Evolutionary conservation across 371 early-diverging fungal species (phyloP).

Genomic region (Lichtheimia corymbifera): DNA sequence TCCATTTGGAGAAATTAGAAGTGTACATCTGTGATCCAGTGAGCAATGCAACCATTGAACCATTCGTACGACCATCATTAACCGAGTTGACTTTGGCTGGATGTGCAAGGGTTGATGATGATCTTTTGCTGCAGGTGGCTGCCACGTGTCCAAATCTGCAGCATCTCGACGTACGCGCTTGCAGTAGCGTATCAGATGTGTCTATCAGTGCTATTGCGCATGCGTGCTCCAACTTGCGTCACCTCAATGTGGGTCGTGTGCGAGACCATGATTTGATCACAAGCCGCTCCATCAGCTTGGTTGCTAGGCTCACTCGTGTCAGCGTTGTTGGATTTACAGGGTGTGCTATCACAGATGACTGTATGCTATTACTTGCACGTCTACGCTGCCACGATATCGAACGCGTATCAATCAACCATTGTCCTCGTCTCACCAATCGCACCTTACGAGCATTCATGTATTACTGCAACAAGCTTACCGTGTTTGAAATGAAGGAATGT

Average conservation of each 20-base stretch:
- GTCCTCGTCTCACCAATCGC: slow-evolving; percentile 54
- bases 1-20: slow-evolving; percentile 33
- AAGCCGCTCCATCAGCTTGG: slow-evolving; percentile 44
- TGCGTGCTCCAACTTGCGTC: slow-evolving; percentile 47
- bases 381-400: slow-evolving; percentile 45
- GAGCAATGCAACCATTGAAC: slow-evolving; percentile 37
- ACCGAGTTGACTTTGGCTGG: slow-evolving; percentile 58
- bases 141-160: slow-evolving; percentile 43
- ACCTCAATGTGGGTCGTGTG: slow-evolving; percentile 60
- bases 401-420: slow-evolving; percentile 61
- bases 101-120: slow-evolving; percentile 56
- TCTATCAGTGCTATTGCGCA: slow-evolving; percentile 48
- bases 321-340: slow-evolving; percentile 60
- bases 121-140: slow-evolving; percentile 41
- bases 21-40: slow-evolving; percentile 60
- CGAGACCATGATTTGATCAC: slow-evolving; percentile 54
- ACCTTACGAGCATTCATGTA: slow-evolving; percentile 46
- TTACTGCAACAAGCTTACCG: slow-evolving; percentile 52
- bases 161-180: slow-evolving; percentile 60
- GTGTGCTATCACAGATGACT: slow-evolving; percentile 58
- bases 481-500: slow-evolving; percentile 66
- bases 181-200: slow-evolving; percentile 54
- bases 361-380: slow-evolving; percentile 50
- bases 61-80: slow-evolving; percentile 35
- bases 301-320: slow-evolving; percentile 53